Evolutionary conservation across 2,329 filamentous ascomycete genomes (phyloP).

Genomic region (Aureobasidium sp.): DNA sequence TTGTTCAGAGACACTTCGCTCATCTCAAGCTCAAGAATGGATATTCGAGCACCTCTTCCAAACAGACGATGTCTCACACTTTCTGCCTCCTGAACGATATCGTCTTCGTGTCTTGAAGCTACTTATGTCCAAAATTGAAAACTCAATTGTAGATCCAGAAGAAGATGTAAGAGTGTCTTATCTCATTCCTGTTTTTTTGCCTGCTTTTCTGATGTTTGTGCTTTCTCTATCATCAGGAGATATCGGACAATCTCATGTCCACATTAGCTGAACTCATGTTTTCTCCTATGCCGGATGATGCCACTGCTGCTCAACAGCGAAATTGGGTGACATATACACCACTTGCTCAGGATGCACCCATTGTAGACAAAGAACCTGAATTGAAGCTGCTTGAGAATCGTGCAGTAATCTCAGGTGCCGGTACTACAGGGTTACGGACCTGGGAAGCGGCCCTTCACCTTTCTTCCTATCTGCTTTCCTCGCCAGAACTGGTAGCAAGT

Average conservation of each 20-base stretch:
- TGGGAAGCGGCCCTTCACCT: slow-evolving; percentile 76
- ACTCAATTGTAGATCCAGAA: slow-evolving; percentile 71
- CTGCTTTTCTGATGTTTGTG: slow-evolving; percentile 23
- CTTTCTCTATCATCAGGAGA: slow-evolving; percentile 51
- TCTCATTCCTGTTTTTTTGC: slow-evolving; percentile 17
- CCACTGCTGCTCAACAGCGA: slow-evolving; percentile 61
- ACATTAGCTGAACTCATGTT: slow-evolving; percentile 59
- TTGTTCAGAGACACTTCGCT: slow-evolving; percentile 49
- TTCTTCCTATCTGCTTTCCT: slow-evolving; percentile 55
- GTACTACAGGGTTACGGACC: slow-evolving; percentile 69
- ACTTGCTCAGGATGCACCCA: slow-evolving; percentile 21
- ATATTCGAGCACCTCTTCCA: slow-evolving; percentile 63
- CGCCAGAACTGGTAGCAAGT: slow-evolving; percentile 30
- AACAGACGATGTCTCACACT: slow-evolving; percentile 44
- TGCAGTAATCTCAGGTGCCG: slow-evolving; percentile 59
- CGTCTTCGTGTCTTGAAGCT: slow-evolving; percentile 65
- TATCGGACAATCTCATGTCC: slow-evolving; percentile 73
- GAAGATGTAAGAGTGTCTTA: slow-evolving; percentile 62
- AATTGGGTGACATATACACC: slow-evolving; percentile 65
- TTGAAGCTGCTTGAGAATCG: slow-evolving; percentile 63
- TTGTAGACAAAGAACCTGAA: slow-evolving; percentile 22
- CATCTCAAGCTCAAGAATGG: slow-evolving; percentile 55
- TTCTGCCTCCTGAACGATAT: slow-evolving; percentile 62
- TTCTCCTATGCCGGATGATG: slow-evolving; percentile 56
- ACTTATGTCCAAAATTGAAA: slow-evolving; percentile 63